A percentile compares a stretch with the other conserved stretches of the same genome.
Evolutionary conservation across 371 early-diverging fungal species (phyloP).

Genomic region (Capniomyces stellatus): DNA sequence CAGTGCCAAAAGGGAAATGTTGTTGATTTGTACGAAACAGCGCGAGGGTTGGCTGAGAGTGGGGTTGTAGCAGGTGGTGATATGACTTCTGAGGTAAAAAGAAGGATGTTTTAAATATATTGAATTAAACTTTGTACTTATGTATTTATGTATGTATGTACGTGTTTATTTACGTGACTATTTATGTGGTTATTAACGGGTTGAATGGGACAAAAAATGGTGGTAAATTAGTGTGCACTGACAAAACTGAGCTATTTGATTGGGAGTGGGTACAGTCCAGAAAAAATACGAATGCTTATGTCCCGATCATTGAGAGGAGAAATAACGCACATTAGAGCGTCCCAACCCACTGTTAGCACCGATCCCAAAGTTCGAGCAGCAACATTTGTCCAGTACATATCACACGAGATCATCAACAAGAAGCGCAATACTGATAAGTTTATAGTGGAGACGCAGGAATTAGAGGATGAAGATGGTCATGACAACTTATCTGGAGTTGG

Average conservation of each 20-base stretch:
- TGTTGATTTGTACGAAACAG: conserved; percentile 78
- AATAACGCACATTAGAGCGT: conserved; percentile 49
- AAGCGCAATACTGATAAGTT: neutral
- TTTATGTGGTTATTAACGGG: conserved; percentile 6
- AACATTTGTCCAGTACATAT: conserved; percentile 32
- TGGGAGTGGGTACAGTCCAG: conserved; percentile 38
- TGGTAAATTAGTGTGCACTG: conserved; percentile 75
- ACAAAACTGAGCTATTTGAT: conserved; percentile 87
- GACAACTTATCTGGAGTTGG: too few relatives aligned
- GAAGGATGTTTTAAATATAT: neutral
- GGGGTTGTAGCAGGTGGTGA: conserved; percentile 92
- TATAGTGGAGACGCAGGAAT: neutral
- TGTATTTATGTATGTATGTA: neutral
- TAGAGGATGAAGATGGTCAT: neutral
- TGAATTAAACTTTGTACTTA: neutral
- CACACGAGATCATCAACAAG: conserved; percentile 20
- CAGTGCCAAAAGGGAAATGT: conserved; percentile 79
- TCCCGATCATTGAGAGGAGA: conserved; percentile 81
- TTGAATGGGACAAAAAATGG: too few relatives aligned
- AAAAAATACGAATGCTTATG: conserved; percentile 58
- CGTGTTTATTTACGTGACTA: neutral
- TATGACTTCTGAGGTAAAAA: conserved; percentile 86
- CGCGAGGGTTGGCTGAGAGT: conserved; percentile 56
- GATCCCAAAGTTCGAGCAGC: conserved; percentile 53
- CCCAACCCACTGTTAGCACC: conserved; percentile 38